Conservation (phyloP, 129 eudicot species). For the Scalesia atractyloides region DNA sequence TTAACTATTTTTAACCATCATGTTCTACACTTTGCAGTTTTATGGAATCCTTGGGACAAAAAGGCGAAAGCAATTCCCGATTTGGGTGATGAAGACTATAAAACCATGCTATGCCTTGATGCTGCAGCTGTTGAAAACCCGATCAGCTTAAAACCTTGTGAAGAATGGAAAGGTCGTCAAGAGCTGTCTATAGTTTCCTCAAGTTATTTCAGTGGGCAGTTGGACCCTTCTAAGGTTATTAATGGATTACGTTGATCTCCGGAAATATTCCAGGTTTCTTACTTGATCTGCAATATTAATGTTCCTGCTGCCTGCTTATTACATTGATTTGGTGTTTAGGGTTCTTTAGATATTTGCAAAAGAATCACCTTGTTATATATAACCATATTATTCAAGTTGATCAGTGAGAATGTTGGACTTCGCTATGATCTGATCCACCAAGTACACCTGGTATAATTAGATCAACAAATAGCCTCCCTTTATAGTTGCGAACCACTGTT, state of each 20-base stretch:
- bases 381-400: slow-evolving; percentile 30
- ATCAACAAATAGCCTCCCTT: slow-evolving; percentile 20
- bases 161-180: slow-evolving; percentile 96
- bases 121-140: slow-evolving; percentile 88
- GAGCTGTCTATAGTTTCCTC: slow-evolving; percentile 85
- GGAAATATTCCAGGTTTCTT: slow-evolving; percentile 34
- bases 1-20: neutral
- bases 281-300: slow-evolving; percentile 35
- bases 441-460: slow-evolving; percentile 35
- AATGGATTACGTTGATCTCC: slow-evolving; percentile 47
- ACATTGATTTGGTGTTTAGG: slow-evolving; percentile 41
- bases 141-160: slow-evolving; percentile 66
- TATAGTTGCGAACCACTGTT: slow-evolving; percentile 13
- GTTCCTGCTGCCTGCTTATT: slow-evolving; percentile 41
- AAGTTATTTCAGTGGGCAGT: slow-evolving; percentile 91
- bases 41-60: slow-evolving; percentile 99
- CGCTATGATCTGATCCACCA: slow-evolving; percentile 30
- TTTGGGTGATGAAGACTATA: slow-evolving; percentile 85
- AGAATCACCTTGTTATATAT: slow-evolving; percentile 25
- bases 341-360: slow-evolving; percentile 25
- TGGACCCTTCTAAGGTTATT: slow-evolving; percentile 81
- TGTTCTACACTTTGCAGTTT: slow-evolving; percentile 45
- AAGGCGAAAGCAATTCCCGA: slow-evolving; percentile 83
- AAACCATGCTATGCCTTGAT: slow-evolving; percentile 83
- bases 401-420: slow-evolving; percentile 41